A percentile compares a stretch with the other conserved stretches of the same genome.
Evolutionary conservation across 179 eudicot species (phyloP).

Genomic region (Vitellaria paradoxa): DNA sequence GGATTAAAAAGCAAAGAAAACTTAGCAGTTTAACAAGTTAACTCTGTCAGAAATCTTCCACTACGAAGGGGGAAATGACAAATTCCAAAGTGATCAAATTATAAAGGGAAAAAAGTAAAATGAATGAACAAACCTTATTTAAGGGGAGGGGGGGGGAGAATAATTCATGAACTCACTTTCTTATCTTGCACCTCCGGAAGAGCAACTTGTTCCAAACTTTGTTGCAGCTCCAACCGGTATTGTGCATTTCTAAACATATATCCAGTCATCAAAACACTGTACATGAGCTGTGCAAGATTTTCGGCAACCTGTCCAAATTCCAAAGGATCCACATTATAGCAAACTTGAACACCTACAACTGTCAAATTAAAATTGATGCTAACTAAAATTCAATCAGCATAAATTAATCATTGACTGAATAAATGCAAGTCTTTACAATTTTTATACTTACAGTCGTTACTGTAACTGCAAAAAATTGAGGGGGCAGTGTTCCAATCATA

Average conservation of each 20-base stretch:
- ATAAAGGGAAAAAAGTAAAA: not conserved
- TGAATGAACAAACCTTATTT: not conserved
- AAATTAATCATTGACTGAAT: not conserved
- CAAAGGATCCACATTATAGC: conserved; percentile 10
- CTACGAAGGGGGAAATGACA: not conserved
- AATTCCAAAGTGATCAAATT: not conserved
- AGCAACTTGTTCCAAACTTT: conserved; percentile 81
- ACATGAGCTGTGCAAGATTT: conserved; percentile 94
- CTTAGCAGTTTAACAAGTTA: not conserved
- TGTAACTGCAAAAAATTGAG: conserved; percentile 80
- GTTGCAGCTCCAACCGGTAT: conserved; percentile 80
- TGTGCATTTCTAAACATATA: conserved; percentile 94
- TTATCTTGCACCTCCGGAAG: conserved; percentile 71
- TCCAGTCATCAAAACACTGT: conserved; percentile 92
- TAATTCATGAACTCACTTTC: conserved; percentile 35
- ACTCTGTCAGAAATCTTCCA: not conserved
- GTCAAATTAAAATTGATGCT: not conserved
- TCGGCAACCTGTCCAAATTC: conserved; percentile 71
- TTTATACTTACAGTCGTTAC: conserved; percentile 71
- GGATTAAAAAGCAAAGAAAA: not conserved
- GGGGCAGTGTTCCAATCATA: conserved; percentile 91
- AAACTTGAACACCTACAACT: not conserved
- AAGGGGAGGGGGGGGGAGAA: not conserved
- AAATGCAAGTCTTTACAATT: not conserved
- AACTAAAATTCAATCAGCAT: not conserved